These are phyloP conservation scores for Pseudogymnoascus sp. DNA, from an alignment of 2,329 filamentous ascomycete species.

Conservation along the genomic window DNA sequence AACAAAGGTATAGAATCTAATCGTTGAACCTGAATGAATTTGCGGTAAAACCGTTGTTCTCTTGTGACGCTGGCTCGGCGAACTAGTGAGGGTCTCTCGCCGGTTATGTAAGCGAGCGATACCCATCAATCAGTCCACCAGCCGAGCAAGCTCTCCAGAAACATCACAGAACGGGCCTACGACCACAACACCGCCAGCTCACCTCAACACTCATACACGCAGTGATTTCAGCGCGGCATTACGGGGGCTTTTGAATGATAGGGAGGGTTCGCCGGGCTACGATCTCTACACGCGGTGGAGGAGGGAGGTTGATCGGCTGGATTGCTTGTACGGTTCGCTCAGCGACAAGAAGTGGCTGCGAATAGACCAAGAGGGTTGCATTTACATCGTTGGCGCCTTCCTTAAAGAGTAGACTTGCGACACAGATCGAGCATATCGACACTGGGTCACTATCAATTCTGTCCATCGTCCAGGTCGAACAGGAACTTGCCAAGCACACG, in stretches of 20 bases:
- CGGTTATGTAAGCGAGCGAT: constrained; percentile 5
- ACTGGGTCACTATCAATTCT: background rate
- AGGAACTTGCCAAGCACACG: background rate
- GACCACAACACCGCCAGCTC: background rate
- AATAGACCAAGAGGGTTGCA: background rate
- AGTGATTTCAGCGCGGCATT: constrained; percentile 1
- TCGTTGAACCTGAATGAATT: background rate
- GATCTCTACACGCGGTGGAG: constrained; percentile 4
- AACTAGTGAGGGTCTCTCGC: background rate
- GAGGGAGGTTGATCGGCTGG: background rate
- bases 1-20: background rate
- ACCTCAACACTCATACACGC: background rate
- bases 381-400: background rate
- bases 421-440: background rate
- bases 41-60: background rate
- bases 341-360: background rate
- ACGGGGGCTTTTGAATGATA: background rate
- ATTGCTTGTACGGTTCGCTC: constrained; percentile 1
- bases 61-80: background rate
- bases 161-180: constrained; percentile 7
- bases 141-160: constrained; percentile 7
- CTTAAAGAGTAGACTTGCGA: background rate
- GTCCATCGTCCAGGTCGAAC: background rate
- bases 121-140: constrained; percentile 7
- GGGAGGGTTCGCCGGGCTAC: background rate